A percentile compares a stretch with the other conserved stretches of the same genome.
These are phyloP conservation scores for Tetragonia tetragonoides DNA, from an alignment of 148 eudicot genomes.

Conservation along the genomic window DNA sequence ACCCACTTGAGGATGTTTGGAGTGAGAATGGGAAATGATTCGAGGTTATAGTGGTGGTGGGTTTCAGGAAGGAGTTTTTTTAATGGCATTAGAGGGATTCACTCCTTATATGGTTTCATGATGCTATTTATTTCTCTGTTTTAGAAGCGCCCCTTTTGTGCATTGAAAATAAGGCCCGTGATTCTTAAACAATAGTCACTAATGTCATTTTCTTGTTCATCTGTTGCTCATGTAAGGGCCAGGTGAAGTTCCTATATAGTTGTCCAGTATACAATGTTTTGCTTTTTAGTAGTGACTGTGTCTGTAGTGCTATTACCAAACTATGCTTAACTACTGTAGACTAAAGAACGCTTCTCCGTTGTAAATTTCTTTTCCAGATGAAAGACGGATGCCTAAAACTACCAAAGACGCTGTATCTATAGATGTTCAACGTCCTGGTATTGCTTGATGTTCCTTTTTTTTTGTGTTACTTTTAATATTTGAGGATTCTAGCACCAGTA, in stretches of 20 bases:
- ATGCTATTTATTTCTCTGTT: not conserved
- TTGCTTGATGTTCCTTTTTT: slow-evolving; percentile 1
- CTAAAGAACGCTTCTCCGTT: slow-evolving; percentile 9
- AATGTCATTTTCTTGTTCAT: not conserved
- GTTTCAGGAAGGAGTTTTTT: not conserved
- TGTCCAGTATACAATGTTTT: no score
- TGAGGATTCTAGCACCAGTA: slow-evolving; percentile 1
- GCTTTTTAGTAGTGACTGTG: not conserved
- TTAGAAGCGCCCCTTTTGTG: not conserved
- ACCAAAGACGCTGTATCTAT: slow-evolving; percentile 43
- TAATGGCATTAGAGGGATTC: not conserved
- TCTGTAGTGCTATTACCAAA: not conserved
- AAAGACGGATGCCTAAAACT: slow-evolving; percentile 46
- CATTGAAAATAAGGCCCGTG: not conserved
- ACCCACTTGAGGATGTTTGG: not conserved
- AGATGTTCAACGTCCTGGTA: slow-evolving; percentile 70
- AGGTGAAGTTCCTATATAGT: not conserved
- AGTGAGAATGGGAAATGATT: not conserved
- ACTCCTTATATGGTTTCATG: not conserved
- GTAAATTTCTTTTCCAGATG: slow-evolving; percentile 48
- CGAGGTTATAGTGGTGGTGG: not conserved
- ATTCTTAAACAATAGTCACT: no score
- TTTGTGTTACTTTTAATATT: slow-evolving; percentile 7
- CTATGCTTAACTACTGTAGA: not conserved
- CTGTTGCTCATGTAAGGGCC: not conserved